Conservation (phyloP, 2,329 filamentous ascomycete species). For the Fusarium neocosmosporiellum region DNA sequence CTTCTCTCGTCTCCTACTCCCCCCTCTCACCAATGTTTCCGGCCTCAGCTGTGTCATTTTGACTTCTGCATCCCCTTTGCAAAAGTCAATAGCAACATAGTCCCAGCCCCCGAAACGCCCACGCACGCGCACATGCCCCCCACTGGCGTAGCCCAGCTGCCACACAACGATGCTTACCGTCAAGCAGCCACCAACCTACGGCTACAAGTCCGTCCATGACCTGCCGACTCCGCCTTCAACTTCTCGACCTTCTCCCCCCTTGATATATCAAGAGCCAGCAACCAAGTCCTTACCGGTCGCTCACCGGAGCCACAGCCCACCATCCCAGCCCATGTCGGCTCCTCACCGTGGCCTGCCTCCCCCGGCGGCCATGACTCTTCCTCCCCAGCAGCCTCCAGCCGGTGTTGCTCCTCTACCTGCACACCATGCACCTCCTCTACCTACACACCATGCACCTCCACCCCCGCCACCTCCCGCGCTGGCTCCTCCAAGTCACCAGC, state of each 20-base stretch:
- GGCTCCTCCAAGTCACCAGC: conserved; percentile 42
- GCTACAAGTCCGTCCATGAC: conserved; percentile 71
- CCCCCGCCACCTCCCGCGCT: conserved; percentile 44
- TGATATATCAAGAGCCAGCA: conserved; percentile 60
- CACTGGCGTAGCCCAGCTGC: conserved; percentile 42
- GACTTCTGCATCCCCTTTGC: conserved; percentile 13
- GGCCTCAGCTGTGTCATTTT: conserved; percentile 4
- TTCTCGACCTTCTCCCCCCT: conserved; percentile 65
- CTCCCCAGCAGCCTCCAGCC: conserved; percentile 57
- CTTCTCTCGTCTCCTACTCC: background rate
- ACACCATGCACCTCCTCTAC: conserved; percentile 47
- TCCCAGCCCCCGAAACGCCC: conserved; percentile 26
- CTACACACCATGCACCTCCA: no score
- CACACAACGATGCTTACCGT: conserved; percentile 69
- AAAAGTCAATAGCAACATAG: conserved; percentile 31
- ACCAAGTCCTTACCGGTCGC: conserved; percentile 54
- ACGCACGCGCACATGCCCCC: conserved; percentile 42
- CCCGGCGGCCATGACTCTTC: conserved; percentile 72
- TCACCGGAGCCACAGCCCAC: conserved; percentile 59
- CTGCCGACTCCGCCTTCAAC: conserved; percentile 68
- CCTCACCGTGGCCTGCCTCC: conserved; percentile 77
- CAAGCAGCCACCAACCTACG: conserved; percentile 69
- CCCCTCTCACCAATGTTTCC: background rate
- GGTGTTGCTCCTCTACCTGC: conserved; percentile 40
- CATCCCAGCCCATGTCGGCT: conserved; percentile 72